Evolutionary conservation across 352 stramenopile species (phyloP), one percentile per base, ranked within the genome.

Genomic region (Globisporangium nunn): DNA sequence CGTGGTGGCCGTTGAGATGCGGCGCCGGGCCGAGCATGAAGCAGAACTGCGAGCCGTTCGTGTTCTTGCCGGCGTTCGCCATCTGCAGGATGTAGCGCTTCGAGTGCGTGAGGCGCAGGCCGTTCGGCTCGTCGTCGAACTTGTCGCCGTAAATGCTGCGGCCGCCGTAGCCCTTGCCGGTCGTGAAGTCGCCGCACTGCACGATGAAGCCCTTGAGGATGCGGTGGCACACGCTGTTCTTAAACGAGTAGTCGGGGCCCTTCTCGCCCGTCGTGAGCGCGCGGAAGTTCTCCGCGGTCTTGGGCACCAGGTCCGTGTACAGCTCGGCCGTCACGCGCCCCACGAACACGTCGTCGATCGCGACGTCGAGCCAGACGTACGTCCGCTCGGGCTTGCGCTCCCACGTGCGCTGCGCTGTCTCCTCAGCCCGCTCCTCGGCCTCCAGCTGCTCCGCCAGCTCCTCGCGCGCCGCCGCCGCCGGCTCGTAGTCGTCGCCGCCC

Each of bases 41-140:
- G 75, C 99, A 99, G 72, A 99, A 99, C 75, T 99, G 98, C 54
- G 81, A 97, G 29, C 97, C 97, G 66, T 99, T 99, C 5, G 97
- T 99, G 71, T 98, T 93, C 23, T 76, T 84, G 0, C 97, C 97
- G 39, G 88, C 83, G 70, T 99, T 99, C 35, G 97, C 97, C 97
- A 99, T 99, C 56, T 97, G 81, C 40, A 92, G 55, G 46, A 92
- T 80, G 61, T 91, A 91, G 18, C 84, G 68, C 68, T 89, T 89
- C 49, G 75, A 88, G 66, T 93, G 84, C 56, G 70, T 81, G 51
- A 93, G 74, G 45, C 71, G 69, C 55, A 93, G 67, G 33, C 84
- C 81, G 48, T 90, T 90, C 0, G 98, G 98, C 64, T 99, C 97
- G 67, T 99, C 97, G 47, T 94, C 78, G 66, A 99, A 99, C 67